Percentiles rank a stretch among this genome's conserved stretches.
Conservation (phyloP, 768 basidiomycete species). For the Collybia sordida region DNA sequence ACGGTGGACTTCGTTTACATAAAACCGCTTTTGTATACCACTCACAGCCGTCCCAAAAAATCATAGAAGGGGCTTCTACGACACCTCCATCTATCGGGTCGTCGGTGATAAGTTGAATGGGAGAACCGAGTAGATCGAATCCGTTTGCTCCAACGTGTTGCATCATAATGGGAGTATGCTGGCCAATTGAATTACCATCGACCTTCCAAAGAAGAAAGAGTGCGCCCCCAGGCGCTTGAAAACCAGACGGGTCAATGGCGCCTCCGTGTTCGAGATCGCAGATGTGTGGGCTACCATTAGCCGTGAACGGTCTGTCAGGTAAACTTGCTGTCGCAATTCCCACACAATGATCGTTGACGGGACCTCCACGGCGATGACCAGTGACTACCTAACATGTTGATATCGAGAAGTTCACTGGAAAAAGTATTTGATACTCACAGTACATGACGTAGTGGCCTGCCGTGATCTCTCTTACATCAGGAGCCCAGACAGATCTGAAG, state of each 20-base stretch:
- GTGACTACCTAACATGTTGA: background rate
- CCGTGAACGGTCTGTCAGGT: conserved; percentile 23
- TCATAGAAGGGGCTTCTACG: conserved; percentile 27
- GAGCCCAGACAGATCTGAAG: conserved; percentile 1
- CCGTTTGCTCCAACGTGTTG: conserved; percentile 26
- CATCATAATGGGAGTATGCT: conserved; percentile 24
- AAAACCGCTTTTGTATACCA: background rate
- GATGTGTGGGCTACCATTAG: conserved; percentile 17
- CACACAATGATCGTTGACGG: conserved; percentile 19
- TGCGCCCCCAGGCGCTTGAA: conserved; percentile 20
- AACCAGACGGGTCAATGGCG: conserved; percentile 26
- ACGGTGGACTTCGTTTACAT: background rate
- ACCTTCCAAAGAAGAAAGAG: conserved; percentile 28
- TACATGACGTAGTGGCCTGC: conserved; percentile 3
- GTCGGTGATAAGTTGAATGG: conserved; percentile 23
- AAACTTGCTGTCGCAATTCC: conserved; percentile 23
- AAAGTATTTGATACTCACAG: background rate
- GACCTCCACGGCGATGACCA: conserved; percentile 7
- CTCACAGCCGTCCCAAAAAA: conserved; percentile 13
- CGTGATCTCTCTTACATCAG: conserved; percentile 1
- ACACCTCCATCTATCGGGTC: conserved; percentile 23
- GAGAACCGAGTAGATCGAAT: conserved; percentile 15
- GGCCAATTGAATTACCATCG: conserved; percentile 29
- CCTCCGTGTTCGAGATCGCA: conserved; percentile 23
- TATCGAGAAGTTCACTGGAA: background rate